phyloP scores from a whole-genome alignment of 306 rosid genomes.

The Fragaria iinumae region DNA sequence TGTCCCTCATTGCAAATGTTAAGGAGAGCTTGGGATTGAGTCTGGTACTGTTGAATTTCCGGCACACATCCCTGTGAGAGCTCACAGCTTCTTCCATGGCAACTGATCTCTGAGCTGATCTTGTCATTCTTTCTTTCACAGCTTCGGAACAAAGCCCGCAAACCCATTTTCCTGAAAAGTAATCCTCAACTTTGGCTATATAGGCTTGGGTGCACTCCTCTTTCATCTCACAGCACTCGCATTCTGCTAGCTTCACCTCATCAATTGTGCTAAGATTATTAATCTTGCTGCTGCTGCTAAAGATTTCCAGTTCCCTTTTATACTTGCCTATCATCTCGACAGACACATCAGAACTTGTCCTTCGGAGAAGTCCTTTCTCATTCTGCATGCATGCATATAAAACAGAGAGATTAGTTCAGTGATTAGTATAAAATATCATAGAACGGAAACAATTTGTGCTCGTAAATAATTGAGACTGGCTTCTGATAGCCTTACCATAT shows the following conservation, averaged over 20 bases:
- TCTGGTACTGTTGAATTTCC: slow-evolving; percentile 40
- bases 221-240: slow-evolving; percentile 63
- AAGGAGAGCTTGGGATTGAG: slow-evolving; percentile 66
- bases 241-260: slow-evolving; percentile 51
- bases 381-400: slow-evolving; percentile 24
- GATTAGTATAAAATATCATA: neutral
- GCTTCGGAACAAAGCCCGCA: slow-evolving; percentile 84
- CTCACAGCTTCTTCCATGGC: slow-evolving; percentile 44
- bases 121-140: slow-evolving; percentile 45
- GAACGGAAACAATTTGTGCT: neutral
- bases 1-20: slow-evolving; percentile 54
- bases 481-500: neutral
- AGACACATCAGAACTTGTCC: slow-evolving; percentile 44
- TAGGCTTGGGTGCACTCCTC: slow-evolving; percentile 62
- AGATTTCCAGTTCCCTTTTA: slow-evolving; percentile 8
- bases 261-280: slow-evolving; percentile 16
- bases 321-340: slow-evolving; percentile 30
- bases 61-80: slow-evolving; percentile 47
- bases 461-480: neutral
- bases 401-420: neutral
- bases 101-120: slow-evolving; percentile 8
- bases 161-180: slow-evolving; percentile 55
- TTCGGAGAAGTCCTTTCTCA: slow-evolving; percentile 37
- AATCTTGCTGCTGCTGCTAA: neutral
- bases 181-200: slow-evolving; percentile 36